These are phyloP conservation scores for Catenaria anguillulae DNA, from an alignment of 371 early-diverging fungal species.

Conservation along the genomic window DNA sequence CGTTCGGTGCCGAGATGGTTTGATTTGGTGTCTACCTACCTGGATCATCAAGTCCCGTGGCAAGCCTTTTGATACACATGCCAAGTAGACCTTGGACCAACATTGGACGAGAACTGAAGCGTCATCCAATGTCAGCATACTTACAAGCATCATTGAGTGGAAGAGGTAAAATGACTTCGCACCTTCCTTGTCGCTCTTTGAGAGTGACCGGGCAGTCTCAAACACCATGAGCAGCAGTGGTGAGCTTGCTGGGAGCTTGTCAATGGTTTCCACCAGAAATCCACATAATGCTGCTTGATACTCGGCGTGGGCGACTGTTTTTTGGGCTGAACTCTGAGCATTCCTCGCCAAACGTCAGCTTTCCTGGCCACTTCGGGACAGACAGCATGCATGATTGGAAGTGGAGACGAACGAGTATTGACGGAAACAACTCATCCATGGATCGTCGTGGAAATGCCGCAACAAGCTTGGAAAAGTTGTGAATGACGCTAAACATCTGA, in stretches of 20 bases:
- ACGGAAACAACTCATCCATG: conserved; percentile 15
- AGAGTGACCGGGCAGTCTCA: not conserved
- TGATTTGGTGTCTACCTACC: conserved; percentile 9
- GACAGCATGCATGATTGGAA: no score
- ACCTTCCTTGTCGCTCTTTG: not conserved
- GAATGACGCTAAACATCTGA: not conserved
- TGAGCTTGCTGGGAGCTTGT: not conserved
- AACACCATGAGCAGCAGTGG: not conserved
- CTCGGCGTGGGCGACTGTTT: not conserved
- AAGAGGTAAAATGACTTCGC: not conserved
- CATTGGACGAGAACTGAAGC: not conserved
- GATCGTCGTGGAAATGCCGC: conserved; percentile 12
- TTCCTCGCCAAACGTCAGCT: no score
- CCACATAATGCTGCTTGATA: not conserved
- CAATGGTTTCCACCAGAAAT: not conserved
- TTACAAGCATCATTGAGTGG: no score
- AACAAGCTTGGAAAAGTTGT: conserved; percentile 8
- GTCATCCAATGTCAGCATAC: no score
- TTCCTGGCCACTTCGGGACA: no score
- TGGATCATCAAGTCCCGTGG: conserved; percentile 15
- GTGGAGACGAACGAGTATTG: conserved; percentile 18
- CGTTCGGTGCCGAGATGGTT: no score
- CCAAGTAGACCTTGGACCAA: conserved; percentile 1
- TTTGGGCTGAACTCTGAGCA: no score
- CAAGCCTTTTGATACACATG: conserved; percentile 7